Conservation (phyloP, 345 rosid genomes). For the Microcos paniculata region DNA sequence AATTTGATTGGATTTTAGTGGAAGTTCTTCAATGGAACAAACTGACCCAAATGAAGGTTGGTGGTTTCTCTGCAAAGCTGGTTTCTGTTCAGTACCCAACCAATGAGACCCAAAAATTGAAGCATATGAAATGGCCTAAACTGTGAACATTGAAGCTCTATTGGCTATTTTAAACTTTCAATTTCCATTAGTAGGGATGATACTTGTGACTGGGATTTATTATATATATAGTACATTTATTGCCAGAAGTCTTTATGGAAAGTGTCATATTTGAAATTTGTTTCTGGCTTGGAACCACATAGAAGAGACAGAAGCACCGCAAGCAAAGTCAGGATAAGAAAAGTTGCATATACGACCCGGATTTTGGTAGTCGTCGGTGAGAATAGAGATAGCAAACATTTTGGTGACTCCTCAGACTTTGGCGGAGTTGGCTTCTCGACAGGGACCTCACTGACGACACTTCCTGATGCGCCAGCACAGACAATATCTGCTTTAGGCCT, state of each 20-base stretch:
- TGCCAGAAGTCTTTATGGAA: constrained; percentile 14
- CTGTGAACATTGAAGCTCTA: too few relatives aligned
- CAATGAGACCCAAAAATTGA: too few relatives aligned
- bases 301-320: constrained; percentile 18
- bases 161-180: too few relatives aligned
- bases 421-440: constrained; percentile 1
- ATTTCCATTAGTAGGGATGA: too few relatives aligned
- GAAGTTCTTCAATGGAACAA: too few relatives aligned
- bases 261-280: not conserved
- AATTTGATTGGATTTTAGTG: too few relatives aligned
- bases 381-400: constrained; percentile 13
- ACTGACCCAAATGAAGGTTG: too few relatives aligned
- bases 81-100: too few relatives aligned
- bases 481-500: not conserved
- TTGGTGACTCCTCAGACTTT: not conserved
- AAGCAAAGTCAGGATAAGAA: constrained; percentile 21
- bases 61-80: too few relatives aligned
- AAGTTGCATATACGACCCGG: not conserved
- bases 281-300: constrained; percentile 20
- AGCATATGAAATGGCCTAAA: too few relatives aligned
- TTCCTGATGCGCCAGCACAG: too few relatives aligned
- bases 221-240: not conserved
- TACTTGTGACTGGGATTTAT: not conserved
- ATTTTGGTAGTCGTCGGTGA: not conserved
- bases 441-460: not conserved